Evolutionary conservation across 2,329 filamentous ascomycete species (phyloP), one percentile per base, ranked within the genome.

Genomic region (Neofusicoccum sp.): DNA sequence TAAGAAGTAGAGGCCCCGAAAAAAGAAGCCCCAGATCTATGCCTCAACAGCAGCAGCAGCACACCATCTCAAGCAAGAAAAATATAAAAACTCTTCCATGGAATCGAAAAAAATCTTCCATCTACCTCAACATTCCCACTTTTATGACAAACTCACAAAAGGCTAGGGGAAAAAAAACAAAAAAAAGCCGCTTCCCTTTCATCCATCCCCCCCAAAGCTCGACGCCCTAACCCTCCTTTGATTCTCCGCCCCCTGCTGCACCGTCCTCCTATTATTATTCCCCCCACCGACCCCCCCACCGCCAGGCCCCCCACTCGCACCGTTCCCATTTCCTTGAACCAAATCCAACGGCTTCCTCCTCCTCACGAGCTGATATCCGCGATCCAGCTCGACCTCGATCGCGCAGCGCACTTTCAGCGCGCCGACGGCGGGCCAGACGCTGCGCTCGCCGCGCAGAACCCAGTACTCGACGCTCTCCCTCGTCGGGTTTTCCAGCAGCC

Each of bases 401-500:
- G 88, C 89, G 73, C 91, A 95, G 6, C 93, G 80, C 6, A 96
- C 87, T 67, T 89, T 88, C 63, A 98, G 76, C 12, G 92, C 91
- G 33, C 87, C 87, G 3, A 96, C 86, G 2, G 91, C 90, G 0
- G 93, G 93, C 93, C 93, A 98, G 0, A 96, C 91, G 65, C 90
- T 93, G 63, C 87, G 80, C 75, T 98, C 93, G 1, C 93, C 93
- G 59, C 89, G 83, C 33, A 87, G 75, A 58, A 96, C 92, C 93
- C 93, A 97, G 67, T 93, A 89, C 61, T 91, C 86, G 3, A 97
- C 78, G 7, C 86, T 87, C 62, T 88, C 85, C 56, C 85, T 81
- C 0, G 89, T 93, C 0, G 92, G 92, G 31, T 89, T 90, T 73
- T 96, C 89, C n/a, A 97, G 82, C 34, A 97, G 77, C 34, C 88